These are phyloP conservation scores for Tetracladium maxilliforme DNA, from an alignment of 2,329 filamentous ascomycete species.

Conservation along the genomic window DNA sequence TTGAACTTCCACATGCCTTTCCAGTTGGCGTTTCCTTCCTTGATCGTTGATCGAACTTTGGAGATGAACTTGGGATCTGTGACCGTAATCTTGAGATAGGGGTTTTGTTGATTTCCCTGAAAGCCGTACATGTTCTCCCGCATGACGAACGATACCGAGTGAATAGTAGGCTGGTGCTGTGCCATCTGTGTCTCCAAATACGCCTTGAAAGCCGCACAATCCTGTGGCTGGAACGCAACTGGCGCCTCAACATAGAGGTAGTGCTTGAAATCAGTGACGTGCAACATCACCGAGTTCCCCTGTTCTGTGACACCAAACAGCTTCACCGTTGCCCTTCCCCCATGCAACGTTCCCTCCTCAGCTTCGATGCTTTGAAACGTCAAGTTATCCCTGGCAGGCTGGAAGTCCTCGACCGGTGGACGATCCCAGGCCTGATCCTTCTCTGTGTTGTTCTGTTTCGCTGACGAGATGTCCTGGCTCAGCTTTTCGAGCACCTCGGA, in stretches of 20 bases:
- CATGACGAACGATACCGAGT: constrained; percentile 69
- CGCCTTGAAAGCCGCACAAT: constrained; percentile 64
- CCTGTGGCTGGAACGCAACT: constrained; percentile 60
- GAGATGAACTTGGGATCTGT: constrained; percentile 77
- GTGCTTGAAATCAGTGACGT: constrained; percentile 91
- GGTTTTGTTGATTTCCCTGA: constrained; percentile 81
- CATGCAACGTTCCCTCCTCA: constrained; percentile 73
- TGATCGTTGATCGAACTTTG: constrained; percentile 60
- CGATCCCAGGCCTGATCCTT: constrained; percentile 87
- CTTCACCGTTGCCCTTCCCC: constrained; percentile 64
- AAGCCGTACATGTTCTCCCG: constrained; percentile 89
- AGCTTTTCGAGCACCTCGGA: constrained; percentile 90
- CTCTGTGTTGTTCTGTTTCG: constrained; percentile 79
- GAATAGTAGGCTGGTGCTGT: constrained; percentile 58
- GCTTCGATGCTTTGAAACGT: constrained; percentile 92
- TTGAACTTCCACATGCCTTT: constrained; percentile 74
- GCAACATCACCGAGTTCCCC: constrained; percentile 85
- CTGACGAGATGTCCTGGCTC: constrained; percentile 76
- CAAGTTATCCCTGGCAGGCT: constrained; percentile 52
- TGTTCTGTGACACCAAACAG: constrained; percentile 82
- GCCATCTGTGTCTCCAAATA: constrained; percentile 70
- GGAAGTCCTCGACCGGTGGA: constrained; percentile 43
- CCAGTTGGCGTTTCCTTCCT: constrained; percentile 69
- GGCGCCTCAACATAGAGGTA: constrained; percentile 92
- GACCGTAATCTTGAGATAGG: constrained; percentile 87